Conservation (phyloP, 176 grass and related monocot species). For the Phragmites australis region DNA sequence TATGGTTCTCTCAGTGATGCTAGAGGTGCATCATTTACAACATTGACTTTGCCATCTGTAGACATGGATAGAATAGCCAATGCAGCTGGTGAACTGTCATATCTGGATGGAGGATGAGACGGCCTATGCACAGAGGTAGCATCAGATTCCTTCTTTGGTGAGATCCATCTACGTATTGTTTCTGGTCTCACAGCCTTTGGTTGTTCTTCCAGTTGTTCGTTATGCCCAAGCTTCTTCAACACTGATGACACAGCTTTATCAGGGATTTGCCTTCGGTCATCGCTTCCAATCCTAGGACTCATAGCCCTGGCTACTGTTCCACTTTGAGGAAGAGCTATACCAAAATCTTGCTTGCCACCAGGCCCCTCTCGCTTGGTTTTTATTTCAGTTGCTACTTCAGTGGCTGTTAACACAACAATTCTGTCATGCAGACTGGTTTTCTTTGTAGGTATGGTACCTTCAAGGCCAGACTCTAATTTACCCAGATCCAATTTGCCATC, state of each 20-base stretch:
- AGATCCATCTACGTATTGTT: slow-evolving; percentile 68
- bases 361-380: slow-evolving; percentile 56
- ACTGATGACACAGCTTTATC: slow-evolving; percentile 54
- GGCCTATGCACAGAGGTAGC: slow-evolving; percentile 61
- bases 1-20: slow-evolving; percentile 6
- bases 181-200: slow-evolving; percentile 52
- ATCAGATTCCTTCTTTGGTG: slow-evolving; percentile 73
- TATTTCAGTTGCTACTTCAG: slow-evolving; percentile 48
- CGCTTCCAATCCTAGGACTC: slow-evolving; percentile 46
- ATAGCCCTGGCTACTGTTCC: slow-evolving; percentile 45
- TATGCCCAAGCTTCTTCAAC: slow-evolving; percentile 54
- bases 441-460: slow-evolving; percentile 37
- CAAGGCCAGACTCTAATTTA: slow-evolving; percentile 32
- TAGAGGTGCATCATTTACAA: slow-evolving; percentile 21
- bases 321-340: slow-evolving; percentile 51
- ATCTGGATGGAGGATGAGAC: slow-evolving; percentile 82
- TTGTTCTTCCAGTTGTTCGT: slow-evolving; percentile 39
- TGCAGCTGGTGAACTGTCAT: slow-evolving; percentile 77
- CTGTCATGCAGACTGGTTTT: slow-evolving; percentile 47
- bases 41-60: slow-evolving; percentile 43
- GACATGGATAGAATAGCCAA: slow-evolving; percentile 58
- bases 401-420: slow-evolving; percentile 49
- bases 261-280: slow-evolving; percentile 44
- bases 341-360: slow-evolving; percentile 35
- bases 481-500: slow-evolving; percentile 36